Percentiles rank a stretch among this genome's conserved stretches.
phyloP scores from a whole-genome alignment of 345 rosid genomes.

The Jatropha curcas region DNA sequence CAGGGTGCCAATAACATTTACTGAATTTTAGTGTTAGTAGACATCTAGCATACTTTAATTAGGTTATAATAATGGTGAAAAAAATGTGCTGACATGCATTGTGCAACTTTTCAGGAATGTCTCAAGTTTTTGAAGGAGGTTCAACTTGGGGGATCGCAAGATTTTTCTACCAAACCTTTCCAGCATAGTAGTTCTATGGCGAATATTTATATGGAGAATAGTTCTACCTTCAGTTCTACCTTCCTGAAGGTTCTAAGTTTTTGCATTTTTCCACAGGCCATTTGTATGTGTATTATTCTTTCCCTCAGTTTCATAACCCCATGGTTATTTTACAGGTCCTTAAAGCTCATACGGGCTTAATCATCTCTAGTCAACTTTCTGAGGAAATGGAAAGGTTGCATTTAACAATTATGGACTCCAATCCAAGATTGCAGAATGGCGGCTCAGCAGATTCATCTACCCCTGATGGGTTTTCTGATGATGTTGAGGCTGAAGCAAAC shows the following conservation, averaged over 20 bases:
- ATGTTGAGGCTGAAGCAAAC: constrained; percentile 91
- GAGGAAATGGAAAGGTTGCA: constrained; percentile 78
- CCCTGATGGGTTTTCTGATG: constrained; percentile 69
- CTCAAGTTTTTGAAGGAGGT: constrained; percentile 75
- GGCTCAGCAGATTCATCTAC: constrained; percentile 61
- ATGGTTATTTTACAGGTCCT: constrained; percentile 51
- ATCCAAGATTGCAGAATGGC: constrained; percentile 69
- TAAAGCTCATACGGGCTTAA: constrained; percentile 48
- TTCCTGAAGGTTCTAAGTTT: constrained; percentile 67
- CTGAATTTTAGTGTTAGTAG: neutral
- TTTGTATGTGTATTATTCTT: neutral
- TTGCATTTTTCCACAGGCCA: neutral
- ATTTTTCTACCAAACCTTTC: constrained; percentile 56
- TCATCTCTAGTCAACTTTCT: constrained; percentile 50
- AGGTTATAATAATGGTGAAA: constrained; percentile 8
- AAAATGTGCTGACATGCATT: constrained; percentile 13
- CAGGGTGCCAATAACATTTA: neutral
- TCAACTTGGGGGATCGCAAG: constrained; percentile 64
- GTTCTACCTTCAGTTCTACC: constrained; percentile 49
- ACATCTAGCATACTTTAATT: neutral
- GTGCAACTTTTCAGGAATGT: constrained; percentile 70
- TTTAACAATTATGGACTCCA: constrained; percentile 49
- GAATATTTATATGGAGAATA: constrained; percentile 1
- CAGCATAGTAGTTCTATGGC: constrained; percentile 49
- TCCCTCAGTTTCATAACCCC: neutral